Conservation (phyloP, 306 rosid species). For the Malus sylvestris region DNA sequence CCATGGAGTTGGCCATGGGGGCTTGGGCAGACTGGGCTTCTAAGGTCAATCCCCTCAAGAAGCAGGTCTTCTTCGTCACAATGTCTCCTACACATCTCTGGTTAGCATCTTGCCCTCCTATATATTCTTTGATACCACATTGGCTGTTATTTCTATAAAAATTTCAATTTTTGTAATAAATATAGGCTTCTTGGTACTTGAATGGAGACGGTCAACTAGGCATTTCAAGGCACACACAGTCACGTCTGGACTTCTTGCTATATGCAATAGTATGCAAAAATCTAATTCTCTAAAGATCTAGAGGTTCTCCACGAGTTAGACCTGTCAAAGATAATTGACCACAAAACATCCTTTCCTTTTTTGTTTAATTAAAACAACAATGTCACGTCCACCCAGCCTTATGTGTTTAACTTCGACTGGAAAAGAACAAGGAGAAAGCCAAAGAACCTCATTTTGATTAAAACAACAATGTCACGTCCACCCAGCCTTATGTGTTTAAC, state of each 20-base stretch:
- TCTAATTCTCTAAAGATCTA: background rate
- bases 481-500: too few species aligned
- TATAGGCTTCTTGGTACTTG: background rate
- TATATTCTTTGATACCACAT: background rate
- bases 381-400: too few species aligned
- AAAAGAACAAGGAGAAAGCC: too few species aligned
- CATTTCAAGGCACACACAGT: too few species aligned
- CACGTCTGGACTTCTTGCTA: background rate
- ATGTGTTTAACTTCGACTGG: too few species aligned
- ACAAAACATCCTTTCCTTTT: too few species aligned
- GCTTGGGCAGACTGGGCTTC: constrained; percentile 98
- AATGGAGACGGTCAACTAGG: too few species aligned
- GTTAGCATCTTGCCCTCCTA: constrained; percentile 28
- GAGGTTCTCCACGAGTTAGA: background rate
- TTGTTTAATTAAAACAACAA: too few species aligned
- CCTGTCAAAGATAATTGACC: background rate
- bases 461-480: too few species aligned
- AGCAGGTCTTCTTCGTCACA: constrained; percentile 68
- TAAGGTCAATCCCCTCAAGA: constrained; percentile 56
- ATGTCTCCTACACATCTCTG: constrained; percentile 98
- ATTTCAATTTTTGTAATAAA: background rate
- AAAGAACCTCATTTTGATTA: too few species aligned
- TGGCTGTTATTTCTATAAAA: background rate
- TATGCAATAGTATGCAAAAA: background rate
- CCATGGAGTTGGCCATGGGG: constrained; percentile 90